These are phyloP conservation scores for Xylaria sp. DNA, from an alignment of 2,329 filamentous ascomycete genomes.

Conservation along the genomic window DNA sequence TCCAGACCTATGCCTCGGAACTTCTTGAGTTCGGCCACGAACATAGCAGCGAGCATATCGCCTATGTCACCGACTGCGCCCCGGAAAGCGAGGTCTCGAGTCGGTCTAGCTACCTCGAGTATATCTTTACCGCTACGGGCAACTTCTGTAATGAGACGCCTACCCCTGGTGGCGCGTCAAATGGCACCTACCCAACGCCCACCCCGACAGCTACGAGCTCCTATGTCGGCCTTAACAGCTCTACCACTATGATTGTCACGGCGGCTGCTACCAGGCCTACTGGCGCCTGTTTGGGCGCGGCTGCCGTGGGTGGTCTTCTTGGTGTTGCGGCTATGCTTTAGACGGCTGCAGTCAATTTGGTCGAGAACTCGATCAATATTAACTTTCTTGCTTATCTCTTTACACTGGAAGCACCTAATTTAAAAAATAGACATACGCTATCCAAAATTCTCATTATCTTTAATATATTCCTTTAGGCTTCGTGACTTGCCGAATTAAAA, in stretches of 20 bases:
- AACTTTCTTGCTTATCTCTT: too few species aligned
- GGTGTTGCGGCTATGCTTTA: slow-evolving; percentile 2
- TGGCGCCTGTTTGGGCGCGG: not conserved
- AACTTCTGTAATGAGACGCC: slow-evolving; percentile 10
- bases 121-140: slow-evolving; percentile 3
- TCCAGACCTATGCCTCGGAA: not conserved
- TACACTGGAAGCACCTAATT: too few species aligned
- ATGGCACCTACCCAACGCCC: not conserved
- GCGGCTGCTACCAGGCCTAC: not conserved
- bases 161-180: not conserved
- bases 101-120: not conserved
- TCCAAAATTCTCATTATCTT: too few species aligned
- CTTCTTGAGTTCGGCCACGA: not conserved
- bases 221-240: not conserved
- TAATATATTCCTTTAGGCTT: too few species aligned
- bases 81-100: slow-evolving; percentile 6
- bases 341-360: not conserved
- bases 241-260: not conserved
- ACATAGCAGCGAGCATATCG: slow-evolving; percentile 10
- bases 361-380: not conserved
- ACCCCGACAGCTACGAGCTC: slow-evolving; percentile 7
- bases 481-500: too few species aligned
- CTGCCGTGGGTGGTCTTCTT: not conserved
- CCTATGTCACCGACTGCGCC: slow-evolving; percentile 10
- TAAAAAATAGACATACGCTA: too few species aligned